Evolutionary conservation across 2,329 filamentous ascomycete species (phyloP), one percentile per base, ranked within the genome.

Genomic region (Eutypella sp.): DNA sequence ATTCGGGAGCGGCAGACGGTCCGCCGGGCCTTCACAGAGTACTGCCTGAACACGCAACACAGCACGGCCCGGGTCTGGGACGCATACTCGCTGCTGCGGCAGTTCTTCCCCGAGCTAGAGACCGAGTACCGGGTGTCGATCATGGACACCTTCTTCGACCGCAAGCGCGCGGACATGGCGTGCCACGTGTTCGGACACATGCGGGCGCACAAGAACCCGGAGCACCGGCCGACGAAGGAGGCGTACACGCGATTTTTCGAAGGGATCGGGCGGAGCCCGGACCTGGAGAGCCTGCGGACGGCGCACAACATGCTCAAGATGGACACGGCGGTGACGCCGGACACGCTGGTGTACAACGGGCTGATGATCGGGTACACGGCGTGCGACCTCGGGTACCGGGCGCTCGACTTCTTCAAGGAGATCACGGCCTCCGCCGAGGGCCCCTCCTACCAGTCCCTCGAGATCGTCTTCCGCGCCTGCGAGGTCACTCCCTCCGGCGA

Each of bases 221-320:
- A 71, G 2, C 78, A 81, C 19, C 80, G 85, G 1, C 89, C 93
- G 0, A 84, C 75, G 3, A 67, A 79, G 9, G 82, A 88, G 38
- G 87, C 86, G 5, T 99, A 99, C 61, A 77, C 88, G 3, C 70
- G 76, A 27, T 91, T 84, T 50, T 85, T 97, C 47, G 79, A 87
- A 48, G 88, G 89, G 2, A 78, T 96, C 20, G 84, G 84, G 3
- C 65, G 67, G n/a, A 66, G 68, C 36, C 73, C 74, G 8, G 82
- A 87, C 56, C 59, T 68, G 2, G 82, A 87, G 46, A 82, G 82
- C 36, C 70, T 96, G 18, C 80, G 82, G 47, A 80, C 86, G 50
- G 79, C 95, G 2, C 87, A 96, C 69, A 96, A 96, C 62, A 92
- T 96, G 81, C 75, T 96, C 54, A 97, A 96, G 69, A 84, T 96